Evolutionary conservation across 345 rosid species (phyloP), one percentile per base, ranked within the genome.

Genomic region (Trapa bicornis): DNA sequence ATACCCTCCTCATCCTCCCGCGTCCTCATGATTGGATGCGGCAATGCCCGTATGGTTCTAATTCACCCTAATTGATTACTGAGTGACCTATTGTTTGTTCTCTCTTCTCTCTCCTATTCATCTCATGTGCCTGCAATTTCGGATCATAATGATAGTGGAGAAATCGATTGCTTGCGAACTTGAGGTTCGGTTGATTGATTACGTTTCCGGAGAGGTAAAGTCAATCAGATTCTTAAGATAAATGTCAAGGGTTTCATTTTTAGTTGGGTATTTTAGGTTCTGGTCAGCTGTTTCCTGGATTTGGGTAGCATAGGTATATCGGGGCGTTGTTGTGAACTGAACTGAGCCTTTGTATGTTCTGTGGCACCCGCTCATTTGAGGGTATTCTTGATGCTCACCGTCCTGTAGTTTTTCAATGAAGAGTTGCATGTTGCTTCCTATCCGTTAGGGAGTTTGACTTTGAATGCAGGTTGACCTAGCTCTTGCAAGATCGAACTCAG

Each of bases 11-110:
- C 36, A 68, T 84, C 83, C 57, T 82, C 99, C 70, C 86, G 85
- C 47, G 73, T 94, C 71, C 97, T 94, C 80, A 85, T 94, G 96
- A 91, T 91, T 43, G 97, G 99, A 80, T 94, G 97, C 72, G 99
- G 99, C 75, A 94, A 91, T 76, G 91, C 99, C 74, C 78, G 99
- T 94, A 91, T 77, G 57, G 68, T 0, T 17, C 43, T 41, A 3
- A 8, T 8, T 41, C 43, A 4, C 7, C 43, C 43, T 41, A 41
- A 41, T 41, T 41, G 43, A 8, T 41, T 41, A 8, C 43, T 4
- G 48, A 17, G 39, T 42, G 32, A 41, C 22, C 3, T 11, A 38
- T 41, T 7, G 48, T 17, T 62, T 17, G 48, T 36, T 41, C 22
- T 29, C 65, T 13, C 43, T 8, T 41, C 42, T 3, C 6, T 17